Evolutionary conservation across 345 rosid genomes (phyloP), one percentile per base, ranked within the genome.

Genomic region (Capsella bursapastoris): DNA sequence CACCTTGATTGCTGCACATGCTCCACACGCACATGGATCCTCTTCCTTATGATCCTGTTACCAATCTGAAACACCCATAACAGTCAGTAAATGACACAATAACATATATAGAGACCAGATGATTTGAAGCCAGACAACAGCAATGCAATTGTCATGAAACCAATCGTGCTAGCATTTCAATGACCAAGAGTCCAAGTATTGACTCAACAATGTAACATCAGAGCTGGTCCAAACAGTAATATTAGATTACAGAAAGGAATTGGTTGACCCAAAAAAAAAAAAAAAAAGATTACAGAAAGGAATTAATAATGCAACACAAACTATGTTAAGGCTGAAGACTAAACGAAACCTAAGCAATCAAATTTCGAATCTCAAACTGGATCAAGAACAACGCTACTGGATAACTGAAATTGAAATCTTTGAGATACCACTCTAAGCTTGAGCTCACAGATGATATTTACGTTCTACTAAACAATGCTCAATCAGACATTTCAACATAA

Each of bases 1-100:
- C 97, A 91, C 37, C 95, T 82, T 0, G 97, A 89, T 1, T 85
- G 95, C 56, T 75, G 89, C 70, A 89, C 84, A 43, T 91, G 95
- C 84, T 91, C 97, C 4, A 89, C 81, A 1, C 97, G 79, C 41
- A 91, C 97, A 41, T 91, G 97, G 11, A 91, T 80, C 78, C 97
- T 89, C 87, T 87, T 91, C 84, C 74, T 83, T 7, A 91, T 84
- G 15, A 91, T 86, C 71, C 87, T 82, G 76, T 86, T 87, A 0
- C 95, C 84, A 15, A 89, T 91, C 96, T 87, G 64, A 52, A 35
- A 69, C 58, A 63, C 1, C 4, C 22, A 22, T 12, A 6, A 13
- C 15, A 4, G n/a, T 68, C 63, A 68, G 34, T 16, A 10, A 44
- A 75, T 8, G 38, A 38, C 41, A 37, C 2, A 8, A 8, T 8